These are phyloP conservation scores for Vaccinium darrowii DNA, from an alignment of 148 eudicot genomes.

Conservation along the genomic window DNA sequence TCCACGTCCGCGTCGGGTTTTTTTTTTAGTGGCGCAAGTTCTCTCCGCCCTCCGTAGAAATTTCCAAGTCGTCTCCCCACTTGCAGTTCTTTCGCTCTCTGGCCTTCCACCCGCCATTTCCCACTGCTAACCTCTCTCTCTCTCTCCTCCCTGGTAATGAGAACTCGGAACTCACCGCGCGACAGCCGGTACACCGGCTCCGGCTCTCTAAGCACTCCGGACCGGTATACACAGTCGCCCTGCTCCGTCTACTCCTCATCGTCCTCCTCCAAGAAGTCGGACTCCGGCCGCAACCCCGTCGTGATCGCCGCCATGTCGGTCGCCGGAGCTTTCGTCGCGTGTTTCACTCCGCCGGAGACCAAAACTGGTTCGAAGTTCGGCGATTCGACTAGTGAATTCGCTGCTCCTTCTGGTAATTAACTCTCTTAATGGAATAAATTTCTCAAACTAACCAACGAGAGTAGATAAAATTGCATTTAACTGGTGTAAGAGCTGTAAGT, in stretches of 20 bases:
- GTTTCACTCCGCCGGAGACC: constrained; percentile 72
- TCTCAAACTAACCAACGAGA: neutral
- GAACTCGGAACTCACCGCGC: neutral
- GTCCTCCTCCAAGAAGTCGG: constrained; percentile 39
- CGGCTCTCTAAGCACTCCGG: constrained; percentile 29
- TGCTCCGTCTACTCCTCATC: constrained; percentile 33
- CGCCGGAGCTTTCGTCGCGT: constrained; percentile 55
- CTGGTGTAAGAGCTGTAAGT: neutral
- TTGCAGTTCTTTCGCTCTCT: neutral
- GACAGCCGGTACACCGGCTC: constrained; percentile 30
- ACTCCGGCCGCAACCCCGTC: constrained; percentile 30
- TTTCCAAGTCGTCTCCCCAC: neutral
- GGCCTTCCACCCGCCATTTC: constrained; percentile 32
- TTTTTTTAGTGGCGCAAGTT: neutral
- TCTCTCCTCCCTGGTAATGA: constrained; percentile 10
- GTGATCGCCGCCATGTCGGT: constrained; percentile 48
- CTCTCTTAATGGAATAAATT: neutral
- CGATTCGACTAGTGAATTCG: constrained; percentile 11
- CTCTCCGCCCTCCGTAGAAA: neutral
- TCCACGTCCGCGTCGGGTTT: neutral
- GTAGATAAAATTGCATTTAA: too few species aligned
- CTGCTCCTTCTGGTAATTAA: constrained; percentile 28
- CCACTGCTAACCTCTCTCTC: neutral
- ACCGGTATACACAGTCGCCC: constrained; percentile 19
- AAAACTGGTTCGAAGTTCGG: constrained; percentile 12